Percentiles rank a stretch among this genome's conserved stretches.
Conservation (phyloP, 2,329 filamentous ascomycete genomes). For the Clarireedia monteithiana region DNA sequence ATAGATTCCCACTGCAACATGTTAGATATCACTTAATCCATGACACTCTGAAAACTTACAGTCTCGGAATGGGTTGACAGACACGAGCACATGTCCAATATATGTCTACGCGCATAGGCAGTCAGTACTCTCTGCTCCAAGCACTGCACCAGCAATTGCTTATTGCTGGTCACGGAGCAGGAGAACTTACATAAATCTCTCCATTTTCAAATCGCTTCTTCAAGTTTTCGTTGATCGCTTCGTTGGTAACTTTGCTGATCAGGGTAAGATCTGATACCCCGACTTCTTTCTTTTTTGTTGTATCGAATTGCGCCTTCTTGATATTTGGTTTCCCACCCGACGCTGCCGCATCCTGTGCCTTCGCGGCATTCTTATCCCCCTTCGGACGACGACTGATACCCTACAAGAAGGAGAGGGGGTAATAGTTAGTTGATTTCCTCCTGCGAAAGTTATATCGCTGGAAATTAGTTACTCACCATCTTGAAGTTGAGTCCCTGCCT, state of each 20-base stretch:
- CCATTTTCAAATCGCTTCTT: slow-evolving; percentile 96
- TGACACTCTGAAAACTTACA: slow-evolving; percentile 37
- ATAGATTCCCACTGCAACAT: slow-evolving; percentile 74
- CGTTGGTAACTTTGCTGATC: slow-evolving; percentile 97
- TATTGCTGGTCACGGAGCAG: slow-evolving; percentile 2
- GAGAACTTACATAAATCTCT: slow-evolving; percentile 71
- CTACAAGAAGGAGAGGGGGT: slow-evolving; percentile 11
- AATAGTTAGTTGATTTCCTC: slow-evolving; percentile 9
- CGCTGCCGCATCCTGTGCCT: slow-evolving; percentile 17
- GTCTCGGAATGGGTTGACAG: slow-evolving; percentile 96
- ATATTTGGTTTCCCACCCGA: slow-evolving; percentile 50
- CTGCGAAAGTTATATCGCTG: neutral
- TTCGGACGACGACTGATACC: slow-evolving; percentile 31
- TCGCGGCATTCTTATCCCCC: slow-evolving; percentile 27
- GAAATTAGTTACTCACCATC: slow-evolving; percentile 21
- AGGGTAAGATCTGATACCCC: slow-evolving; percentile 96
- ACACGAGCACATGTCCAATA: slow-evolving; percentile 98
- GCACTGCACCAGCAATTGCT: neutral
- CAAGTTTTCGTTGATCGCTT: slow-evolving; percentile 97
- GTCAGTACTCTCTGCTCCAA: neutral
- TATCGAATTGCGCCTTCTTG: slow-evolving; percentile 94
- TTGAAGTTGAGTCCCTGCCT: slow-evolving; percentile 11
- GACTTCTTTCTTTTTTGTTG: slow-evolving; percentile 97
- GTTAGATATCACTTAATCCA: slow-evolving; percentile 30
- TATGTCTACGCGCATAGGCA: slow-evolving; percentile 57